Conservation (phyloP, 2,329 filamentous ascomycete species). For the Colletotrichum sublineola region DNA sequence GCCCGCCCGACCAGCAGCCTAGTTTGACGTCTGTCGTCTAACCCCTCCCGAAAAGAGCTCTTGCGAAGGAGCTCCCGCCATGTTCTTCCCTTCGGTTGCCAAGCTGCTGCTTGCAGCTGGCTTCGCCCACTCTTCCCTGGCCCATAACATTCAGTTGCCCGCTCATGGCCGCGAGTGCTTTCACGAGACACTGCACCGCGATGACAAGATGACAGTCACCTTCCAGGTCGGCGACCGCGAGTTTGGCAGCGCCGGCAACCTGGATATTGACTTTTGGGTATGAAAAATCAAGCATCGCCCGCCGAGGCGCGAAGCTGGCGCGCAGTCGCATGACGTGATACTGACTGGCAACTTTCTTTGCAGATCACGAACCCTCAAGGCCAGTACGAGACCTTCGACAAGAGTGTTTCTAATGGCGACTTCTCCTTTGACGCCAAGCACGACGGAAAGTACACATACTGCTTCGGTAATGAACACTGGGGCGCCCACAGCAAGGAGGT, state of each 20-base stretch:
- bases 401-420: slow-evolving; percentile 88
- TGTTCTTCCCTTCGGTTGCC: slow-evolving; percentile 61
- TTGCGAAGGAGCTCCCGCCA: slow-evolving; percentile 46
- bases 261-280: slow-evolving; percentile 99
- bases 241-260: slow-evolving; percentile 92
- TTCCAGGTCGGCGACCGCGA: slow-evolving; percentile 98
- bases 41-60: slow-evolving; percentile 36
- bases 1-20: slow-evolving; percentile 3
- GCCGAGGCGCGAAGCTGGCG: not conserved
- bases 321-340: not conserved
- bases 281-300: slow-evolving; percentile 22
- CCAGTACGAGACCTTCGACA: slow-evolving; percentile 83
- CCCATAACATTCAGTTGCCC: slow-evolving; percentile 96
- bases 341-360: slow-evolving; percentile 43
- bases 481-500: slow-evolving; percentile 97
- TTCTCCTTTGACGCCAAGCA: slow-evolving; percentile 88
- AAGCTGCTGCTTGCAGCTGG: slow-evolving; percentile 58
- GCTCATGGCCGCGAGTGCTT: slow-evolving; percentile 98
- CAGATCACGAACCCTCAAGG: slow-evolving; percentile 84
- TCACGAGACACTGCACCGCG: slow-evolving; percentile 90
- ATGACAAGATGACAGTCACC: slow-evolving; percentile 98
- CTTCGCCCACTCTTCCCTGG: slow-evolving; percentile 71
- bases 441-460: slow-evolving; percentile 95
- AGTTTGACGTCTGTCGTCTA: slow-evolving; percentile 21
- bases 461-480: slow-evolving; percentile 99